Conservation (phyloP, 2,329 filamentous ascomycete species). For the Pestalotiopsis sp. region DNA sequence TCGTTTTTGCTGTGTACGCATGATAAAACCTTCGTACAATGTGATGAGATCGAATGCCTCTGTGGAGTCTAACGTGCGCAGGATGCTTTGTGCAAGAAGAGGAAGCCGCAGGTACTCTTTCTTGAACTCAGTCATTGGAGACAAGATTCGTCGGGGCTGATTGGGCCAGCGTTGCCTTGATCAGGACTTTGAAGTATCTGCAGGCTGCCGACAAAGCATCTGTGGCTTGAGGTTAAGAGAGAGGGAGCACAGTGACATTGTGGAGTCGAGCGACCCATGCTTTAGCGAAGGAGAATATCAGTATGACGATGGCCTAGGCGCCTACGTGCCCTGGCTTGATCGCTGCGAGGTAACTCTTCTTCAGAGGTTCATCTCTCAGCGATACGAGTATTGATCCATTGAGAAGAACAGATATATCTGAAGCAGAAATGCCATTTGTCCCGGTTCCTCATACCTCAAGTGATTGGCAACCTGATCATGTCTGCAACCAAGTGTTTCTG, state of each 20-base stretch:
- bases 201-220: not conserved
- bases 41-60: slow-evolving; percentile 3
- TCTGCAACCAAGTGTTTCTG: not conserved
- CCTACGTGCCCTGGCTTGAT: not conserved
- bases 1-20: slow-evolving; percentile 11
- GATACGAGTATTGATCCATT: not conserved
- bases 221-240: not conserved
- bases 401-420: not conserved
- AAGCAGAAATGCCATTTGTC: too few species aligned
- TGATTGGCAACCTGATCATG: not conserved
- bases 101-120: not conserved
- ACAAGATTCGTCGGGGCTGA: not conserved
- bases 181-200: not conserved
- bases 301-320: not conserved
- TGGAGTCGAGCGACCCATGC: not conserved
- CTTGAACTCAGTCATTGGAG: not conserved
- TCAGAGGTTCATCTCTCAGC: not conserved
- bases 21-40: slow-evolving; percentile 12
- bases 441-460: not conserved
- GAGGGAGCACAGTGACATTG: not conserved
- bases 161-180: not conserved
- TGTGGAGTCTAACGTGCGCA: not conserved
- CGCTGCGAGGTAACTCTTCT: not conserved
- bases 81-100: not conserved
- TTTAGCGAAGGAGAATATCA: not conserved